Base-by-base conservation (phyloP, 305 asterid genomes). In the Salvia sclarea region DNA sequence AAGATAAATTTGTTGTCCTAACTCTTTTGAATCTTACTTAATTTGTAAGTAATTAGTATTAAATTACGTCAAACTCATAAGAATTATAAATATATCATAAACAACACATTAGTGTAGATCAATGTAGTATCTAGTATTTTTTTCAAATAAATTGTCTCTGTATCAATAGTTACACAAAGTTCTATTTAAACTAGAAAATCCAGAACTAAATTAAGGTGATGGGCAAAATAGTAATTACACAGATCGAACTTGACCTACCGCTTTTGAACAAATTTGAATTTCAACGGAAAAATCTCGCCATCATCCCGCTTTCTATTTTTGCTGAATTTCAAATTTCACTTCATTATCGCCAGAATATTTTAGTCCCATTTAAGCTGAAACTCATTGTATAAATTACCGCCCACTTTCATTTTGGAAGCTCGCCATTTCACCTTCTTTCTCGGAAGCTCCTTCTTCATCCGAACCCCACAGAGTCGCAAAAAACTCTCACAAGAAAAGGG, bases 371-470 rank as follows among this genome's bases (percentile, higher is more conserved):
- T 44, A 14, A 50, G 55, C 64, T 35, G 3, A 14, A 52, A 0
- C 2, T 10, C 11, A 12, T 20, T 50, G 78, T 52, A 70, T 79
- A 56, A 54, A 72, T 14, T 59, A 37, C 81, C 86, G 81, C 85
- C 82, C 76, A 57, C 48, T 4, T 64, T 54, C 75, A 69, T 48
- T 74, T 82, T 67, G 55, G 78, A 83, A 79, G n/a, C 67, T 80
- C 69, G 83, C 86, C 88, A 69, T 6, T 74, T 76, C 81, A 68
- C 76, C 73, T 18, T 78, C 79, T 74, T 68, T 48, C 79, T 62
- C 61, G 52, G 35, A 5, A 14, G 52, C 70, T 45, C 25, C 63
- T 13, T 41, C 61, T 21, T 41, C 21, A 7, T 5, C 61, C 22
- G 9, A 21, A 47, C 12, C 40, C 1, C 61, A 13, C 25, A 20